These are phyloP conservation scores for Candida caryicola DNA, from an alignment of 805 yeast genomes.

Conservation along the genomic window DNA sequence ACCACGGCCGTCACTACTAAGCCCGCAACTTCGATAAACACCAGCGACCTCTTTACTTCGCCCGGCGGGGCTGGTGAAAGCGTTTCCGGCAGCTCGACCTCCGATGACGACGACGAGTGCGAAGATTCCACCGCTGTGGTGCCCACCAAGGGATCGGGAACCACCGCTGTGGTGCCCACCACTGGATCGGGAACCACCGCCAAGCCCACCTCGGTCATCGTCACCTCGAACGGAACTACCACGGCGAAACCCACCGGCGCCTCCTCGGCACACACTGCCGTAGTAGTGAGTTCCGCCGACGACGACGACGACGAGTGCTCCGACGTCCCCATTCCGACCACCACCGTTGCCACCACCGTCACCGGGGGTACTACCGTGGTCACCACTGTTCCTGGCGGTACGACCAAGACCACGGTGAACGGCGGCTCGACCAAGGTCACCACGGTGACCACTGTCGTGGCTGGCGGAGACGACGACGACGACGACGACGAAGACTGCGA, in stretches of 20 bases:
- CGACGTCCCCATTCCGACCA: background rate
- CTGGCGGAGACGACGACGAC: slow-evolving; percentile 8
- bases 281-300: slow-evolving; percentile 1
- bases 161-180: background rate
- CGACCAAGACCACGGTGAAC: background rate
- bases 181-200: slow-evolving; percentile 1
- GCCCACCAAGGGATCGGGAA: background rate
- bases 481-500: slow-evolving; percentile 13
- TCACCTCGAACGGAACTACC: slow-evolving; percentile 2
- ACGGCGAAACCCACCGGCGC: slow-evolving; percentile 1
- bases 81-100: slow-evolving; percentile 4
- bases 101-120: slow-evolving; percentile 8
- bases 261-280: background rate
- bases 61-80: slow-evolving; percentile 2
- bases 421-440: background rate
- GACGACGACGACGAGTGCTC: slow-evolving; percentile 2
- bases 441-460: background rate
- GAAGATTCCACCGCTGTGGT: slow-evolving; percentile 1
- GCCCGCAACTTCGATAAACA: background rate
- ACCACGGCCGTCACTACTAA: slow-evolving; percentile 1
- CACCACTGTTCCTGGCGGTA: background rate
- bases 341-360: slow-evolving; percentile 1
- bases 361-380: background rate
- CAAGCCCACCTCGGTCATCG: background rate
- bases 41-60: slow-evolving; percentile 9